Evolutionary conservation across 1,284 basidiomycete species (phyloP).

Genomic region (Naganishia sp.): DNA sequence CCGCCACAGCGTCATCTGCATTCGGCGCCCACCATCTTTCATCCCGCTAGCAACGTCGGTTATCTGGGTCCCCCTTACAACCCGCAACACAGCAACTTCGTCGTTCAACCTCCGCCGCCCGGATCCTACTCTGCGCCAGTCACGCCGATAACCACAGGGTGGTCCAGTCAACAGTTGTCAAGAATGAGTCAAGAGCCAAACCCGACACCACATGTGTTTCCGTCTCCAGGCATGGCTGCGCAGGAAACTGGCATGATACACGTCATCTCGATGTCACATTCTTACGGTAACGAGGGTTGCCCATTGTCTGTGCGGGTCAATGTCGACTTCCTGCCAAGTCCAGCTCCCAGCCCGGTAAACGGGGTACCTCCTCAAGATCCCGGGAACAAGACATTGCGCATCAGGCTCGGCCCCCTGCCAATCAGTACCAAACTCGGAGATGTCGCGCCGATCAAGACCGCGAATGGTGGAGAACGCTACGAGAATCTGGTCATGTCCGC

Average conservation of each 20-base stretch:
- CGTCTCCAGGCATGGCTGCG: conserved; percentile 15
- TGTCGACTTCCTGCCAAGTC: conserved; percentile 24
- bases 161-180: conserved; percentile 6
- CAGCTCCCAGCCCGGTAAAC: conserved; percentile 2
- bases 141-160: conserved; percentile 12
- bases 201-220: conserved; percentile 7
- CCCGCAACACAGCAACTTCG: conserved; percentile 4
- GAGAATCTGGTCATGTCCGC: conserved; percentile 38
- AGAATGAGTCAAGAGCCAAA: conserved; percentile 11
- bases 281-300: conserved; percentile 22
- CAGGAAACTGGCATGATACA: conserved; percentile 24
- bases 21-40: conserved; percentile 2
- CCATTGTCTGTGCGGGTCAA: conserved; percentile 28
- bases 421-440: conserved; percentile 42
- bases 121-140: conserved; percentile 20
- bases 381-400: conserved; percentile 38
- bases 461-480: conserved; percentile 37
- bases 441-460: conserved; percentile 28
- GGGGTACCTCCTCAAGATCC: conserved; percentile 17
- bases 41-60: background rate
- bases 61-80: conserved; percentile 9
- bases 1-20: background rate
- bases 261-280: conserved; percentile 23
- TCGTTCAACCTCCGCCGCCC: conserved; percentile 1
- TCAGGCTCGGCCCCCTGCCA: conserved; percentile 42